These are phyloP conservation scores for Delonix regia DNA, from an alignment of 306 rosid genomes.

Conservation along the genomic window DNA sequence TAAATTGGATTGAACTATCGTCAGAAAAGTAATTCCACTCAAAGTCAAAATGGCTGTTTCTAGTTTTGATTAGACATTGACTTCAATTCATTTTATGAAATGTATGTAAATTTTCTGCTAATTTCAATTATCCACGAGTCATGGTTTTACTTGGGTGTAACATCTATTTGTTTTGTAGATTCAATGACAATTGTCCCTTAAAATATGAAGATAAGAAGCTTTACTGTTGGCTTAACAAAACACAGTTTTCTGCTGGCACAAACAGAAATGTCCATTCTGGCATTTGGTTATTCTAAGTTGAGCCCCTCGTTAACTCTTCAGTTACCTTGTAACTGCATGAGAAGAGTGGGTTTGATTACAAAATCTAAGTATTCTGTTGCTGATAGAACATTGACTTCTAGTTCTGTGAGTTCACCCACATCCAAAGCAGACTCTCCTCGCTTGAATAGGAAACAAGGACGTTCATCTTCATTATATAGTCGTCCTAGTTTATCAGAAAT, in stretches of 20 bases:
- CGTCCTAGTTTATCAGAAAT: constrained; percentile 87
- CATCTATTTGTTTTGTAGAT: constrained; percentile 47
- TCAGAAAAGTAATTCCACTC: constrained; percentile 79
- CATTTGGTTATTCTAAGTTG: constrained; percentile 51
- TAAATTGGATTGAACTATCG: constrained; percentile 39
- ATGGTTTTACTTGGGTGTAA: not conserved
- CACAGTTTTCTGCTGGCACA: constrained; percentile 59
- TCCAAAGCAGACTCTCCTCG: constrained; percentile 40
- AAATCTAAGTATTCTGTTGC: constrained; percentile 57
- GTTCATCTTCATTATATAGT: constrained; percentile 59
- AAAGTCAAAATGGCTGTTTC: constrained; percentile 49
- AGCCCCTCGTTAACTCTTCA: constrained; percentile 49
- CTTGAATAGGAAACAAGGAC: constrained; percentile 49
- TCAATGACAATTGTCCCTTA: constrained; percentile 31
- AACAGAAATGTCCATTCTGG: constrained; percentile 60
- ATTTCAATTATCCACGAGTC: constrained; percentile 10
- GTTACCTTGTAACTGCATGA: constrained; percentile 45
- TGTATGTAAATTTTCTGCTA: constrained; percentile 21
- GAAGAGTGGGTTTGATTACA: constrained; percentile 54
- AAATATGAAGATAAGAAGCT: constrained; percentile 60
- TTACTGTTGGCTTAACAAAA: constrained; percentile 53
- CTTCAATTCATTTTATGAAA: not conserved
- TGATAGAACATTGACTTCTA: constrained; percentile 48
- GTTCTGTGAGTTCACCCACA: constrained; percentile 40
- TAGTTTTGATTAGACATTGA: not conserved